A percentile compares a stretch with the other conserved stretches of the same genome.
phyloP scores from a whole-genome alignment of 441 rosid species.

The Populus hybrid region DNA sequence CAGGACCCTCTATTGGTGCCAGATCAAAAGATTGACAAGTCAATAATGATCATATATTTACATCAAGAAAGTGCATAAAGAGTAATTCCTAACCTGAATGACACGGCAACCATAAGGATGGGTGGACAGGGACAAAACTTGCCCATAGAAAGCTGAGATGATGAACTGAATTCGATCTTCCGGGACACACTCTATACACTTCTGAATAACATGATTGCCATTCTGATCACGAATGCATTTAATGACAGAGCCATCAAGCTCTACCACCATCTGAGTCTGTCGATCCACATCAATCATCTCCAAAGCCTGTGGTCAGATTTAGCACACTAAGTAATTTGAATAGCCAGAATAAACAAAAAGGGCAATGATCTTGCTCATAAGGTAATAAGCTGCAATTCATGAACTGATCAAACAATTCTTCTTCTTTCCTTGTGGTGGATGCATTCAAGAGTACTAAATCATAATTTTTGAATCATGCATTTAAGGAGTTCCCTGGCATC shows the following conservation, averaged over 20 bases:
- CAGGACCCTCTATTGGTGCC: constrained; percentile 65
- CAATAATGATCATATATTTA: constrained; percentile 7
- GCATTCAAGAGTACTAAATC: background rate
- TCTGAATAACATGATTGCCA: constrained; percentile 96
- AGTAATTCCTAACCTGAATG: constrained; percentile 58
- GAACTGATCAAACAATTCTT: background rate
- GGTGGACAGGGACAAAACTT: constrained; percentile 77
- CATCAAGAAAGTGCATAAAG: constrained; percentile 11
- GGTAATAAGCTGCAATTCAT: background rate
- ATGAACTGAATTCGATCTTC: constrained; percentile 76
- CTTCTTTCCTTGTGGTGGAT: background rate
- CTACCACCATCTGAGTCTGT: constrained; percentile 68
- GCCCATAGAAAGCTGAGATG: constrained; percentile 74
- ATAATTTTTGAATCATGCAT: background rate
- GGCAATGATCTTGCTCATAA: background rate
- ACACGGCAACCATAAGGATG: constrained; percentile 98
- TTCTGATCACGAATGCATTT: constrained; percentile 97
- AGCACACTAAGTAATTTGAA: constrained; percentile 18
- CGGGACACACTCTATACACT: constrained; percentile 87
- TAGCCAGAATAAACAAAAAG: constrained; percentile 6
- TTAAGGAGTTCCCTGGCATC: background rate
- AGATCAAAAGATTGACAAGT: constrained; percentile 14
- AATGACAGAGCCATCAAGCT: constrained; percentile 84
- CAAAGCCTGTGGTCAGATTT: constrained; percentile 55
- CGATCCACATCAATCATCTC: constrained; percentile 82